These are phyloP conservation scores for Suhomyces bokatorum DNA, from an alignment of 1,139 yeast species.

Conservation along the genomic window DNA sequence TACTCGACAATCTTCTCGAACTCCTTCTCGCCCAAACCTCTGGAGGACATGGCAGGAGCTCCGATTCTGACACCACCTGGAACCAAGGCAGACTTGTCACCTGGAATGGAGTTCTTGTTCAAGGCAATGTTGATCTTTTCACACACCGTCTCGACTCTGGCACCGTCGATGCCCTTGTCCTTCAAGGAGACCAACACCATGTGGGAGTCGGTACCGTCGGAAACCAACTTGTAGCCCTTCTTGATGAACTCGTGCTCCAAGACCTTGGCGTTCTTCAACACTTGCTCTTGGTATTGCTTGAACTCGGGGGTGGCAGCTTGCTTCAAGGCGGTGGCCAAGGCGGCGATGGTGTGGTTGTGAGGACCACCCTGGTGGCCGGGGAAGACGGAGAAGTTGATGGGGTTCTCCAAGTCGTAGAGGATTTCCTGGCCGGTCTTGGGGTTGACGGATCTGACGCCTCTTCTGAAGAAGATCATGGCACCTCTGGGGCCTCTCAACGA, in stretches of 20 bases:
- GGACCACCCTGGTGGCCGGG: conserved; percentile 99
- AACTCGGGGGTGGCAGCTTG: conserved; percentile 93
- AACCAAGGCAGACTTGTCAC: conserved; percentile 95
- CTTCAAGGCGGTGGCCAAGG: conserved; percentile 92
- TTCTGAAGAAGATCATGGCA: conserved; percentile 97
- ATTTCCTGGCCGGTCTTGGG: conserved; percentile 91
- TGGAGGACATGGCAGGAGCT: conserved; percentile 98
- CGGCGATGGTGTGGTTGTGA: conserved; percentile 97
- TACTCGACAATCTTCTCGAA: conserved; percentile 79
- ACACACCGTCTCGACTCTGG: conserved; percentile 92
- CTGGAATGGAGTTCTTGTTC: conserved; percentile 97
- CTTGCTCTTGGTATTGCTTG: conserved; percentile 86
- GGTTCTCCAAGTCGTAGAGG: conserved; percentile 86
- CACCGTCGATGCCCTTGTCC: conserved; percentile 93
- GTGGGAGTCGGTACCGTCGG: conserved; percentile 96
- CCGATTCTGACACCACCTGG: conserved; percentile 99
- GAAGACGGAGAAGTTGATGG: conserved; percentile 96
- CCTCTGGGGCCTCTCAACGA: conserved; percentile 99
- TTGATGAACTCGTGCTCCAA: conserved; percentile 72
- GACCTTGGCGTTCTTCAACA: conserved; percentile 83
- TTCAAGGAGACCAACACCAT: conserved; percentile 88
- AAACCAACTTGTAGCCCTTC: conserved; percentile 79
- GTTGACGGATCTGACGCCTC: conserved; percentile 87
- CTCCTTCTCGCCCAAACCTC: conserved; percentile 90
- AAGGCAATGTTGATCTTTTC: conserved; percentile 95